Base-by-base conservation (phyloP, 1,139 yeast species). In the Wickerhamiella pararugosa region DNA sequence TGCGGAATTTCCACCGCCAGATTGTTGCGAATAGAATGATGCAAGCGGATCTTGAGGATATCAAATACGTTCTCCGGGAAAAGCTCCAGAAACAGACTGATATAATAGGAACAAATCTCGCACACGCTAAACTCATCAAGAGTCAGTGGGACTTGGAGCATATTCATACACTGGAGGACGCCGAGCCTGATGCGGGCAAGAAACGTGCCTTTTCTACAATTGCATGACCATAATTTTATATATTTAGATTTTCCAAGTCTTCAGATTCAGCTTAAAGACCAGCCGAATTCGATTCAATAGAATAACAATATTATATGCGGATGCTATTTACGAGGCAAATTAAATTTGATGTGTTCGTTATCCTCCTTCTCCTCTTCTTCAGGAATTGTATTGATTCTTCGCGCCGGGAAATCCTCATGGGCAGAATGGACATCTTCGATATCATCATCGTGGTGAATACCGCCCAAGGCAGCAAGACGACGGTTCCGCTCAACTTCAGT, bases 51-150 rank as follows among this genome's bases (percentile, higher is more conserved):
- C 51, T 66, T 28, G 66, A 63, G 46, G 46, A 49, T 5, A 57
- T 66, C 39, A 54, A 62, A 25, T 46, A 44, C 7, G 49, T 52
- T 32, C 53, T 67, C 25, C 50, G 64, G 46, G 53, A 48, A 0
- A 73, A 75, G 40, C 65, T 90, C 46, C 63, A 65, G 39, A 53
- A 58, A 4, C 75, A 75, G 21, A 67, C 73, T 27, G 66, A 70
- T 43, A 76, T 73, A 46, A 67, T 90, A 44, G 97, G 96, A n/a
- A 79, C 73, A 64, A 92, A 92, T 55, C 67, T 84, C 29, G 90
- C 83, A 46, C 97, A 95, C 2, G 66, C 90, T 59, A 73, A 71
- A 53, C 80, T 74, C 53, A 63, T 81, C 47, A 77, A 75, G 55
- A 73, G 71, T 39, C 87, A 81, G 59, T 87, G 96, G 96, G 73